A percentile compares a stretch with the other conserved stretches of the same genome.
phyloP scores from a whole-genome alignment of 805 yeast species.

The Candida succiphila region DNA sequence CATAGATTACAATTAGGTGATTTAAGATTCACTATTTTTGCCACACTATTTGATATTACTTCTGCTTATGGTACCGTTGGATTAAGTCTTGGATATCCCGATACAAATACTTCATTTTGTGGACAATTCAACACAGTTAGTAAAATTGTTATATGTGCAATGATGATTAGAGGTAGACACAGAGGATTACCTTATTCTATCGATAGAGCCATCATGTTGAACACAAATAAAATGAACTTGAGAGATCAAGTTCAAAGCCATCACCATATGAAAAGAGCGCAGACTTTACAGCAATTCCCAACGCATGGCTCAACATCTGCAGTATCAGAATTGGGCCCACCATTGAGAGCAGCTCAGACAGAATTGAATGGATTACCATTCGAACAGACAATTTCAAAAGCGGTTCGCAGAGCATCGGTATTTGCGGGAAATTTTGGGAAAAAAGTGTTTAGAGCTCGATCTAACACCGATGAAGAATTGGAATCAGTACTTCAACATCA shows the following conservation, averaged over 20 bases:
- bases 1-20: conserved; percentile 37
- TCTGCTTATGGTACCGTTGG: conserved; percentile 98
- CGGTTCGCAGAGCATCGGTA: background rate
- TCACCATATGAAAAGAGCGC: conserved; percentile 24
- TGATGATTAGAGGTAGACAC: conserved; percentile 92
- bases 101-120: conserved; percentile 55
- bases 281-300: conserved; percentile 6
- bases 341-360: background rate
- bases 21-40: conserved; percentile 53
- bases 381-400: background rate
- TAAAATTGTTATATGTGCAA: conserved; percentile 75
- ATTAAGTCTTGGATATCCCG: conserved; percentile 75
- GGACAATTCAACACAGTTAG: conserved; percentile 65
- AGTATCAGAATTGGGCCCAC: background rate
- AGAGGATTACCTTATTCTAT: conserved; percentile 91
- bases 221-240: conserved; percentile 53
- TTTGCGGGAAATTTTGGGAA: background rate
- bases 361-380: conserved; percentile 1
- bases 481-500: too few species aligned
- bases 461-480: too few species aligned
- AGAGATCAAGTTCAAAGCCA: conserved; percentile 53
- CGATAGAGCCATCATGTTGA: conserved; percentile 89
- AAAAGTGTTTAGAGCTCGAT: too few species aligned
- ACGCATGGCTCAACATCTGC: background rate
- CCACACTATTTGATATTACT: conserved; percentile 75